Percentiles rank a stretch among this genome's conserved stretches.
phyloP scores from a whole-genome alignment of 1,284 basidiomycete genomes.

The Taiwanofungus camphoratus region DNA sequence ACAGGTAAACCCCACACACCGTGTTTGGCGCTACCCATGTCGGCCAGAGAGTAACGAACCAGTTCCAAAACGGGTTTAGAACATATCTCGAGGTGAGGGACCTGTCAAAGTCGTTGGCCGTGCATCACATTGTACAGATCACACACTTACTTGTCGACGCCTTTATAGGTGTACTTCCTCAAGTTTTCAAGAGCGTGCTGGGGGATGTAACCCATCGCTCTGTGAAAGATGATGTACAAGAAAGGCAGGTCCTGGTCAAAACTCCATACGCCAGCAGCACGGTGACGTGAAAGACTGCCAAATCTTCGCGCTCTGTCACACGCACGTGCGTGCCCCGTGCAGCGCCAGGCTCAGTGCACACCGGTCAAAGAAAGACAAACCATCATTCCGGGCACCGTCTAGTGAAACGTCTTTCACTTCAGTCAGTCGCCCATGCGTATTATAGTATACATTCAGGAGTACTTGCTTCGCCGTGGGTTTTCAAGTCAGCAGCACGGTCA shows the following conservation, averaged over 20 bases:
- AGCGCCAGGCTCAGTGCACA: too few relatives aligned
- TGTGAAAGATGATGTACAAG: constrained; percentile 6
- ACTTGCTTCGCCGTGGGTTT: too few relatives aligned
- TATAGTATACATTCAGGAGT: too few relatives aligned
- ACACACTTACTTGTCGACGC: constrained; percentile 59
- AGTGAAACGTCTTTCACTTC: too few relatives aligned
- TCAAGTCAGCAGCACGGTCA: too few relatives aligned
- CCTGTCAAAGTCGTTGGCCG: constrained; percentile 32
- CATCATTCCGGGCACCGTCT: too few relatives aligned
- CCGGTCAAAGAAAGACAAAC: too few relatives aligned
- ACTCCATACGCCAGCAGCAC: not conserved
- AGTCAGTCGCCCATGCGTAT: too few relatives aligned
- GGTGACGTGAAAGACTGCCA: not conserved
- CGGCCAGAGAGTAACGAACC: constrained; percentile 92
- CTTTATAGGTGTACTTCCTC: constrained; percentile 63
- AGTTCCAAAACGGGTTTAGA: constrained; percentile 90
- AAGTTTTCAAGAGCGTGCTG: constrained; percentile 55
- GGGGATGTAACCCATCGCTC: constrained; percentile 48
- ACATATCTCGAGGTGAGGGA: constrained; percentile 76
- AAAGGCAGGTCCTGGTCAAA: not conserved
- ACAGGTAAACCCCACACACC: constrained; percentile 39
- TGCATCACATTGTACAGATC: not conserved
- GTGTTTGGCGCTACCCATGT: constrained; percentile 86
- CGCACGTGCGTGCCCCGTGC: constrained; percentile 24
- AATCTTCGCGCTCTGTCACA: constrained; percentile 21